Base-by-base conservation (phyloP, 306 rosid species). In the Astragalus membranaceus region DNA sequence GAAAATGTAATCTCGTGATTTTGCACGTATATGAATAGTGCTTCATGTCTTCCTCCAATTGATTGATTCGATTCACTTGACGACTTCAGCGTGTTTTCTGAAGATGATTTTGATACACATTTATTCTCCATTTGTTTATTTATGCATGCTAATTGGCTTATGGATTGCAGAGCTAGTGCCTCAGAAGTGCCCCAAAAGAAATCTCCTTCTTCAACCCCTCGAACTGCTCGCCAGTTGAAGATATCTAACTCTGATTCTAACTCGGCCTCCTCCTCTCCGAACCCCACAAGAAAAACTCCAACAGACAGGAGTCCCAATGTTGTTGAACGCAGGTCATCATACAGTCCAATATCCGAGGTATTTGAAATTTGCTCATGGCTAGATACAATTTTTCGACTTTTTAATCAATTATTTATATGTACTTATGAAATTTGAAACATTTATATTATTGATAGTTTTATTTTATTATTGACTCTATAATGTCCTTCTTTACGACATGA, bases 331-430 rank as follows among this genome's bases (percentile, higher is more conserved):
- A 82, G 67, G 64, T 83, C 85, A 44, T 78, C 96, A 4, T 81
- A 79, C 63, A 86, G 91, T 74, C 88, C 89, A 39, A 81, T 73
- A 54, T 14, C 92, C 43, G 92, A 88, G 97, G 97, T 91, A 88
- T 59, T 32, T 70, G 29, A 15, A 63, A 55, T 49, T 71, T n/a
- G 23, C 23, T 20, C 23, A 20, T 20, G 23, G 23, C 23, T 20
- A 2, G 43, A 26, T 26, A 1, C 30, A 26, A 3, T 26, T 26
- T 2, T 26, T 26, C 30, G 2, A 26, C 3, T 26, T 26, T 26
- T 26, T 26, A 26, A 26, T 26, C 30, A 3, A 26, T 26, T 26
- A 26, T 26, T 2, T 26, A 26, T 3, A 26, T 26, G 30, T 26
- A 26, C 3, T 26, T 26, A 26, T 26, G 30, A 26, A 26, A 26